Base-by-base conservation (phyloP, 768 basidiomycete genomes). In the Kwoniella europaea region DNA sequence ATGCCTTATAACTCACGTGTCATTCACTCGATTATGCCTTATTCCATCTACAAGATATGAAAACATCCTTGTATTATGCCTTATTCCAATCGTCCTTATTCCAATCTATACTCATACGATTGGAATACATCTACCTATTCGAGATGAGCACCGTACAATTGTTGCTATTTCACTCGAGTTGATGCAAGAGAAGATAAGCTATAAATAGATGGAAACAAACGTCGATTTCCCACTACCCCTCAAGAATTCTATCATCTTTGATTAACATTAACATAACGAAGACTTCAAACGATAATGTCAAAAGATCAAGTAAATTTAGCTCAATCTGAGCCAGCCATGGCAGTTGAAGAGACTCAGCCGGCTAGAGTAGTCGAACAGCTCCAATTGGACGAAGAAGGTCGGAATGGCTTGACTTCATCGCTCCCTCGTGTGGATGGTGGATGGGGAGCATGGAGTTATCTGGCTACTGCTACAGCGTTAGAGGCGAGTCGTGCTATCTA, bases 401-500 rank as follows among this genome's bases (percentile, higher is more conserved):
- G 16, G 35, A 44, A 43, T 10, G 59, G 12, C 20, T 2, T 24
- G 6, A 16, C 59, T 13, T 18, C 35, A 12, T 63, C 58, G 29
- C 46, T 76, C 9, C 75, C 75, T n/a, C 72, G 62, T 3, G 70
- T 71, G 3, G 75, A 76, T 65, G 72, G 72, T 16, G 75, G 75
- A 4, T 66, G 75, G 60, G 68, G 69, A 46, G 75, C 75, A 6
- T 76, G 75, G 75, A 71, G 67, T 24, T 76, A 76, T 53, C 43
- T 76, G 6, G 66, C 72, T 10, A 63, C 65, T 52, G 75, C 75
- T 18, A 76, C 75, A 9, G 72, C 66, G 0, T 43, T 76, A 18
- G 75, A 76, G 64, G 72, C 71, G 65, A 43, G 71, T 54, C 24
- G 20, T 7, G n/a, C 29, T 10, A 41, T 43, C 27, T 12, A 46